Percentiles rank a stretch among this genome's conserved stretches.
These are phyloP conservation scores for Coemansia umbellata DNA, from an alignment of 192 early-diverging fungal genomes.

Conservation along the genomic window DNA sequence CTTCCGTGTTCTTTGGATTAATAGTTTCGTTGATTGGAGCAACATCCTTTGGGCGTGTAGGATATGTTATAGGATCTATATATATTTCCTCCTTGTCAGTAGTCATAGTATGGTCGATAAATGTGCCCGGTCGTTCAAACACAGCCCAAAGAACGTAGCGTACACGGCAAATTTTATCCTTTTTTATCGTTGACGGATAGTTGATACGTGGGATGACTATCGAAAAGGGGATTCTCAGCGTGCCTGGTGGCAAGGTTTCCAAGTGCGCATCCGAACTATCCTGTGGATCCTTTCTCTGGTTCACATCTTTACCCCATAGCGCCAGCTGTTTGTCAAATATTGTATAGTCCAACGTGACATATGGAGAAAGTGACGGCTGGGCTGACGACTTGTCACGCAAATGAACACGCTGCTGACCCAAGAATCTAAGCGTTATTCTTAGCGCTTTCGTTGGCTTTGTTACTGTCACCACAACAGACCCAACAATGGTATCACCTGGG, in stretches of 20 bases:
- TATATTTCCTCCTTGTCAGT: slow-evolving; percentile 23
- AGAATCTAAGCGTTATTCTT: slow-evolving; percentile 21
- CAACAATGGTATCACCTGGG: slow-evolving; percentile 23
- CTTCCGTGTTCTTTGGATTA: not conserved
- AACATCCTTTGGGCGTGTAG: slow-evolving; percentile 2
- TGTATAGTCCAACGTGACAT: slow-evolving; percentile 9
- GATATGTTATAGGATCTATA: slow-evolving; percentile 29
- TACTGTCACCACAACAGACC: slow-evolving; percentile 34
- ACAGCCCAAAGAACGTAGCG: slow-evolving; percentile 32
- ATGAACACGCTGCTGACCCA: slow-evolving; percentile 32
- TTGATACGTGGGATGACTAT: slow-evolving; percentile 27
- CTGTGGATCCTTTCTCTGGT: too few relatives aligned
- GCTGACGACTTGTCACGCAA: slow-evolving; percentile 7
- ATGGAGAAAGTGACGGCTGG: slow-evolving; percentile 2
- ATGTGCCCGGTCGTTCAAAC: slow-evolving; percentile 27
- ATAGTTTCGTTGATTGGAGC: slow-evolving; percentile 5
- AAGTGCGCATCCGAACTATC: not conserved
- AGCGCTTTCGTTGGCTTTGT: slow-evolving; percentile 31
- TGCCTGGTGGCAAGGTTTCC: slow-evolving; percentile 29
- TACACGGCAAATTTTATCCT: slow-evolving; percentile 25
- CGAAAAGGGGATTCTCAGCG: slow-evolving; percentile 29
- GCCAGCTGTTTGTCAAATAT: slow-evolving; percentile 29
- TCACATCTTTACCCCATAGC: slow-evolving; percentile 18
- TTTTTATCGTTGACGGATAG: slow-evolving; percentile 28
- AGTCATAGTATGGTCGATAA: slow-evolving; percentile 12